Evolutionary conservation across 352 stramenopile species (phyloP), one percentile per base, ranked within the genome.

Genomic region (Phytophthora vignae): DNA sequence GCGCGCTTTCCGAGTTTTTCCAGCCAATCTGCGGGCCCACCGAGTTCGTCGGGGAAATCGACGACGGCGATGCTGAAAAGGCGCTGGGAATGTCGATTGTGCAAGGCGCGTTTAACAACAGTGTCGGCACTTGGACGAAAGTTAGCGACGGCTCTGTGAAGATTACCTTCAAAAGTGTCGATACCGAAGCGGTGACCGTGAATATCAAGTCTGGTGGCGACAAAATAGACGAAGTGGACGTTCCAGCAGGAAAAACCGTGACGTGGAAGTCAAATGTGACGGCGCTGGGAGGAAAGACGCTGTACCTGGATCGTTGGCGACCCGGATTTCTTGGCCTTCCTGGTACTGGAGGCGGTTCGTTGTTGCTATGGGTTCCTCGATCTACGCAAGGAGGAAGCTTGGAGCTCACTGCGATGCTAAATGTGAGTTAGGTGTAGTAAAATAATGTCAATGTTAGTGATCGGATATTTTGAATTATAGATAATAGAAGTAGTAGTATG

Each of bases 11-110:
- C n/a, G 70, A 82, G 22, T 83, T 72, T n/a, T 59, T 85, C 6
- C 76, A 85, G 61, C 73, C 78, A 0, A 79, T 83, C 38, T 83
- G 78, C 50, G 73, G 73, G 1, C 73, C 78, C 14, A 82, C 78
- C 2, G 27, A 67, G 11, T 77, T 78, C 57, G 64, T 83, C 22
- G 73, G 76, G 3, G 60, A 77, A 2, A 77, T 85, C 40, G 67
- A 75, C 22, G 70, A 83, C 38, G 78, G 78, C 22, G 63, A 64
- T 31, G 69, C 69, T 0, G 60, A 78, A 3, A 33, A 73, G 21
- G 76, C 76, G 7, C 73, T 85, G 4, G 78, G 66, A 4, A 52
- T 85, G 1, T 55, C 21, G 29, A 74, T 65, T 0, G 44, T 82
- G 3, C 49, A 76, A 29, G 70, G 75, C 19, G 76, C 78, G n/a